Evolutionary conservation across 805 yeast genomes (phyloP), one percentile per base, ranked within the genome.

Genomic region (Ogataea pilisensis): DNA sequence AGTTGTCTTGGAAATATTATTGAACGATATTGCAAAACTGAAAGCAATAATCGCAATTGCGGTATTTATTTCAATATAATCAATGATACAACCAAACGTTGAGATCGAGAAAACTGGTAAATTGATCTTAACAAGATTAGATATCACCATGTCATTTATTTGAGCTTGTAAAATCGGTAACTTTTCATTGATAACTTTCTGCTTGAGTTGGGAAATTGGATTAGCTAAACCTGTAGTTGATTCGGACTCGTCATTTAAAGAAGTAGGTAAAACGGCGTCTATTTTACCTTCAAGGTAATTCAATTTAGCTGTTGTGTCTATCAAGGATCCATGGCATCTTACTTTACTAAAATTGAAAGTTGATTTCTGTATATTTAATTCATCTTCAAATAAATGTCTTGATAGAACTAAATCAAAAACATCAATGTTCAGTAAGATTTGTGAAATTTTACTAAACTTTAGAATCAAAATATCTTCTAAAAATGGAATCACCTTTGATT

Each of bases 211-310:
- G 14, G 49, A 34, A 18, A 50, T 39, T 18, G 56, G 61, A 30
- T 39, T 36, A 3, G 45, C 34, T 28, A 38, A 14, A n/a, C n/a
- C n/a, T 7, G 44, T 26, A 3, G 39, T 26, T 2, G 39, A 31
- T 19, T 18, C 37, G 5, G 31, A 11, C 14, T 29, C 31, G 16
- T 29, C 19, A 8, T 11, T 14, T 6, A 29, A 14, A 7, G 31
- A 14, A 7, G 53, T 38, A 6, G 54, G 54, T 25, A 56, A 46
- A 19, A 57, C 37, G 13, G 51, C 48, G 43, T 59, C 65, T 16
- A 61, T 55, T 39, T 48, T 55, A 18, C 67, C 66, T 35, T 57
- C 59, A 9, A 63, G 45, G 32, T 61, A 58, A 31, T 55, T 53
- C 35, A 58, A 49, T 20, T 53, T 51, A 5, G 54, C 48, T 8